Evolutionary conservation across 2,329 filamentous ascomycete genomes (phyloP), one percentile per base, ranked within the genome.

Genomic region (Colletotrichum tamarilloi): DNA sequence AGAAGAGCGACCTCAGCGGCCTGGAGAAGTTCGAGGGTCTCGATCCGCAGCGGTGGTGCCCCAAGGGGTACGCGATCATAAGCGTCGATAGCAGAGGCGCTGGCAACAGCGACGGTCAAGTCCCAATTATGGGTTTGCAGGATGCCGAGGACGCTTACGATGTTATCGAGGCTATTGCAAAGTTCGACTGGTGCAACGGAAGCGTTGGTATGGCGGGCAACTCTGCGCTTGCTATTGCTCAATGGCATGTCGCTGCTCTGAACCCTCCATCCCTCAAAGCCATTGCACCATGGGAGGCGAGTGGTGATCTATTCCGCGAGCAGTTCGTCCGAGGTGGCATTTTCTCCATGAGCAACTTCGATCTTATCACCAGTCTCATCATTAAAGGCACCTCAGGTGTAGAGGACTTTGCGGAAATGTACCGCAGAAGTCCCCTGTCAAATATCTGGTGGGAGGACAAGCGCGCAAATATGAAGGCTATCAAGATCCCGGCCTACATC

Each of bases 251-350:
- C 0, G 76, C 76, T 1, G 73, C 76, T 5, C 56, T 74, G 49
- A 74, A 74, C 22, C 76, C 76, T 3, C 76, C 76, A 1, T 74
- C 71, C 1, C 64, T 77, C 14, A 77, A 77, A n/a, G 75, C 75
- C 24, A 77, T 77, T 16, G 76, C 76, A 1, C 76, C 87, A 80
- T 57, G 85, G 85, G 86, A 88, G 76, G 86, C 83, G 4, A 82
- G 78, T 52, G 81, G 81, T 0, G 86, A 88, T 73, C 75, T 87
- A 4, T 88, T 85, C 72, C 82, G 85, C 2, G 86, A 88, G 74
- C 82, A 84, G 30, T 84, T 86, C 73, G 80, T 79, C 46, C 81
- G 85, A 5, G 85, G 86, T 16, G 85, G 85, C 1, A 78, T 78
- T 74, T 80, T 80, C 69, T 80, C 78, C 32, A 83, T 83, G 79